A percentile compares a stretch with the other conserved stretches of the same genome.
Conservation (phyloP, 2,329 filamentous ascomycete species). For the Fusarium gaditjirri region DNA sequence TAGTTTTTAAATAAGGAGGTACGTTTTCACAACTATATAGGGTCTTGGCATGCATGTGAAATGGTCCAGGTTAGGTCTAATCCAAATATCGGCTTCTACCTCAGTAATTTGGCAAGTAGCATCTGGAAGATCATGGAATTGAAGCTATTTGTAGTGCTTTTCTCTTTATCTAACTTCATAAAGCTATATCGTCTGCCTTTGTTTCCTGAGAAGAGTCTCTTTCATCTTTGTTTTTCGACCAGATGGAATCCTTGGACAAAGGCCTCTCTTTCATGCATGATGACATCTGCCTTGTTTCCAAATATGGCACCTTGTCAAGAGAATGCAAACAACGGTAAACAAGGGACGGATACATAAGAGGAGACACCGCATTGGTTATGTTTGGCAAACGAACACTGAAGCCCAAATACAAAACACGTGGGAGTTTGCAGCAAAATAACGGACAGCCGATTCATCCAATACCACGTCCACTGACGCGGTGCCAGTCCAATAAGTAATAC, state of each 20-base stretch:
- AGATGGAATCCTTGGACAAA: conserved; percentile 18
- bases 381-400: not conserved
- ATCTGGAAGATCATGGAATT: not conserved
- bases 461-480: not conserved
- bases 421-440: conserved; percentile 12
- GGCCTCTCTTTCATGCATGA: conserved; percentile 28
- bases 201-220: not conserved
- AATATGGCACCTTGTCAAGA: not conserved
- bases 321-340: not conserved
- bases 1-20: not conserved
- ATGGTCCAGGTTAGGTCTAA: conserved; percentile 3
- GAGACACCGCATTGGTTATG: not conserved
- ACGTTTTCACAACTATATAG: not conserved
- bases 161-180: not conserved
- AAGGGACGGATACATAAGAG: not conserved
- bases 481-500: not conserved
- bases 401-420: not conserved
- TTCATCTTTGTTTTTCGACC: not conserved
- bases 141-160: not conserved
- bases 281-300: conserved; percentile 13
- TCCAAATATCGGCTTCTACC: not conserved
- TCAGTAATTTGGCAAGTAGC: not conserved
- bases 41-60: not conserved
- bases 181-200: not conserved
- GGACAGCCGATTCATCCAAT: not conserved